phyloP scores from a whole-genome alignment of 768 basidiomycete genomes.

The Boletus sensibilis region DNA sequence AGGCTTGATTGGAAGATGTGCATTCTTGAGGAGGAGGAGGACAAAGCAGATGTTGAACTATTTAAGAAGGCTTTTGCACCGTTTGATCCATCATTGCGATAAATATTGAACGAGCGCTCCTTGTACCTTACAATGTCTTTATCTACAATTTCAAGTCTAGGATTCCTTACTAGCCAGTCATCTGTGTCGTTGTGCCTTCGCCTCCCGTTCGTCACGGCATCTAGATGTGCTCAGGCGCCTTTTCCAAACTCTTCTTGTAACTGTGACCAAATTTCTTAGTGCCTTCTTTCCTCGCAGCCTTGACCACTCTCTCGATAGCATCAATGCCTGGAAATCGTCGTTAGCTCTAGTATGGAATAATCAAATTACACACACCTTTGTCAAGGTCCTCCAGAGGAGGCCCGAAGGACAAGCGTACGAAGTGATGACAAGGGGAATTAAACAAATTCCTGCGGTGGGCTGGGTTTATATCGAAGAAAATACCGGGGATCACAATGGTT shows the following conservation, averaged over 20 bases:
- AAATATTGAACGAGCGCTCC: not conserved
- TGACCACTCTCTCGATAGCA: conserved; percentile 78
- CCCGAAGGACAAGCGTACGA: conserved; percentile 84
- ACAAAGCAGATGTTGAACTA: conserved; percentile 74
- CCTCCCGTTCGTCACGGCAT: not conserved
- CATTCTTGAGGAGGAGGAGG: conserved; percentile 77
- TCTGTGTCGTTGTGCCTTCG: not conserved
- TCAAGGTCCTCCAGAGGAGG: conserved; percentile 79
- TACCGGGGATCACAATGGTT: conserved; percentile 88
- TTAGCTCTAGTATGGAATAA: not conserved
- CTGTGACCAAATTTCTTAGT: conserved; percentile 65
- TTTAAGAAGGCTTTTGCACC: conserved; percentile 84
- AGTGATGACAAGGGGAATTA: conserved; percentile 87
- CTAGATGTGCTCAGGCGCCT: conserved; percentile 28
- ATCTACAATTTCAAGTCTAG: not conserved
- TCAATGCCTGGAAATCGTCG: conserved; percentile 57
- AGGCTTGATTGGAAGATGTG: conserved; percentile 94
- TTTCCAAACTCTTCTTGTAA: conserved; percentile 59
- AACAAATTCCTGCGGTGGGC: conserved; percentile 85
- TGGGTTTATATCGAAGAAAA: conserved; percentile 82
- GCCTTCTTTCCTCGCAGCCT: conserved; percentile 63
- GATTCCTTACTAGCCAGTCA: not conserved
- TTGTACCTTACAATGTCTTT: not conserved
- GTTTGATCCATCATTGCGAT: conserved; percentile 55
- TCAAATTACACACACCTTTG: conserved; percentile 46